Evolutionary conservation across 2,329 filamentous ascomycete genomes (phyloP), one percentile per base, ranked within the genome.

Genomic region (Didymella lethalis): DNA sequence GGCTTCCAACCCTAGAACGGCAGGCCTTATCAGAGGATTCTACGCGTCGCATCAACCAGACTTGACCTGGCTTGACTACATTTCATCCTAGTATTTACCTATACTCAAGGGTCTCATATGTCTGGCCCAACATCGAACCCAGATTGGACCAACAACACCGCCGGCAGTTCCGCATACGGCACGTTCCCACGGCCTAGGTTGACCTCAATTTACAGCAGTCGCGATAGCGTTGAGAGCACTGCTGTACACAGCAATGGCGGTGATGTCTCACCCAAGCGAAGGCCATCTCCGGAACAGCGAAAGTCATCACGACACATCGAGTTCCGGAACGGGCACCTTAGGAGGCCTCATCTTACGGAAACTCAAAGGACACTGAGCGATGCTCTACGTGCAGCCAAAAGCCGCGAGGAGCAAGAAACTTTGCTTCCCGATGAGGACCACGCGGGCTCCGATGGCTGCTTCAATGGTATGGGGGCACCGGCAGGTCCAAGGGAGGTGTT

Each of bases 321-420:
- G 23, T 71, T 76, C 18, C 64, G 72, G 11, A 71, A 75, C 45
- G 23, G 23, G 23, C 74, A 72, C 52, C 58, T 75, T 26, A 65
- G 68, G 36, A 66, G 74, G n/a, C 74, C 74, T 5, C 69, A 76
- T 63, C 57, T 75, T 43, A 65, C 62, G 6, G 66, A 71, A 10
- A 71, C 57, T 26, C 72, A 76, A 51, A 67, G 75, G 23, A 77
- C 71, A 18, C 56, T 77, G 52, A 77, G 75, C 60, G 74, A 77
- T 63, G 76, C 75, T 12, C 60, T 78, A 49, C 64, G 74, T 29
- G 68, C 78, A 14, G 77, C 78, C n/a, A 74, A 78, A 40, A 76
- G 77, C 29, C 69, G 80, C 23, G 80, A 82, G 66, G 81, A 83
- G 71, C 80, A 82, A 61, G 80, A 83, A 59, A 81, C 78, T 18